Evolutionary conservation across 2,329 filamentous ascomycete species (phyloP).

Genomic region (Calcarisporium arbuscula): DNA sequence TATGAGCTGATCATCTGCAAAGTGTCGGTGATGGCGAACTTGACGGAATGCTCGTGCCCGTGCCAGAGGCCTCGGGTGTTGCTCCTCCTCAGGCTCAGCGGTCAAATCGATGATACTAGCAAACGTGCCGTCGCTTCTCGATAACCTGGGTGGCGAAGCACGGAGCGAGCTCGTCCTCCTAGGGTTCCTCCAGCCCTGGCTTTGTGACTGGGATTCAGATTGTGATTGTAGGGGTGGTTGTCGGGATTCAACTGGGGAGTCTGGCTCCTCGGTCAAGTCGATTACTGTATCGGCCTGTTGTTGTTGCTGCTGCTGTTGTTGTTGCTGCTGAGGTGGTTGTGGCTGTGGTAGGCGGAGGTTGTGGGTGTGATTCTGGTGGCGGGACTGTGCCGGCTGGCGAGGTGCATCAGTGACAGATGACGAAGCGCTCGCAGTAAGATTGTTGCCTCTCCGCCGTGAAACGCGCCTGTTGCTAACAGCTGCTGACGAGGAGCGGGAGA

Average conservation of each 20-base stretch:
- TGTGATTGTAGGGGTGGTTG: constrained; percentile 16
- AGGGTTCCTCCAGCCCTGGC: constrained; percentile 24
- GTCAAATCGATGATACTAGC: constrained; percentile 47
- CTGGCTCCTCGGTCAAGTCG: constrained; percentile 44
- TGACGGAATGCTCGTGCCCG: constrained; percentile 5
- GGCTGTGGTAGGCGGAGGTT: constrained; percentile 1
- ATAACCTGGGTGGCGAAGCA: constrained; percentile 32
- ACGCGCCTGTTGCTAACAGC: background rate
- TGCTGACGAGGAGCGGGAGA: background rate
- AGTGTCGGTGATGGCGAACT: constrained; percentile 8
- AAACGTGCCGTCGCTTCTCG: constrained; percentile 39
- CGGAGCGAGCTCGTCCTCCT: constrained; percentile 35
- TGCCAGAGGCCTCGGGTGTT: constrained; percentile 9
- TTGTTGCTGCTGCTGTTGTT: constrained; percentile 8
- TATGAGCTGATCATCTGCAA: constrained; percentile 15
- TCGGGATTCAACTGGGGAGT: constrained; percentile 35
- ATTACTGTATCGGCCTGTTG: constrained; percentile 29
- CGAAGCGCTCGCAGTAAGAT: constrained; percentile 1
- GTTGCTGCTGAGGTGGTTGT: constrained; percentile 1
- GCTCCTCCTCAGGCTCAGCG: constrained; percentile 33
- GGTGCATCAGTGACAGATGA: background rate
- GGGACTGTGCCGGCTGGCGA: background rate
- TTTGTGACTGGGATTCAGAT: constrained; percentile 6
- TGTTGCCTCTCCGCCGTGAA: too few species aligned
- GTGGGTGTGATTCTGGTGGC: background rate